phyloP scores from a whole-genome alignment of 176 grass and related monocot species.

The Pontederia crassipes region DNA sequence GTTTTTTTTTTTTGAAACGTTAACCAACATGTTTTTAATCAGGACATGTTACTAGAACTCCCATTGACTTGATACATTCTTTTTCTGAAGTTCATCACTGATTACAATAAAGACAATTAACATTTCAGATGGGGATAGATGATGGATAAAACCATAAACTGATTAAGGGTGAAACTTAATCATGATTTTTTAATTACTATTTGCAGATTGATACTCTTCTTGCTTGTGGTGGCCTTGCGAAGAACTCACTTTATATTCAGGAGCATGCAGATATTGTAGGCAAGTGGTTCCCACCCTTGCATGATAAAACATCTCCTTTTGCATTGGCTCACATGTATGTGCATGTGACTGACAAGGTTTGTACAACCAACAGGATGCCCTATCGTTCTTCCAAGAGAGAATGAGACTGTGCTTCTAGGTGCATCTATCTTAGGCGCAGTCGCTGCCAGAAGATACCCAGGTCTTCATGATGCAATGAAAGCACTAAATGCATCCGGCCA shows the following conservation, averaged over 20 bases:
- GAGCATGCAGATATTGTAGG: slow-evolving; percentile 84
- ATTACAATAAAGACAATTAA: too few relatives aligned
- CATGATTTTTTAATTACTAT: slow-evolving; percentile 9
- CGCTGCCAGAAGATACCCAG: slow-evolving; percentile 57
- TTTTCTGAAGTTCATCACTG: too few relatives aligned
- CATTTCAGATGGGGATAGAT: background rate
- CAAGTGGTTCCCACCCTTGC: slow-evolving; percentile 17
- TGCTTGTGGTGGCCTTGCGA: slow-evolving; percentile 77
- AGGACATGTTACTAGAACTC: too few relatives aligned
- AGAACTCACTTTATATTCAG: slow-evolving; percentile 83
- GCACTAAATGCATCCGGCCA: slow-evolving; percentile 74
- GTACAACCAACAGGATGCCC: slow-evolving; percentile 39
- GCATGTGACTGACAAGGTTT: slow-evolving; percentile 4
- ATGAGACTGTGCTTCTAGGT: slow-evolving; percentile 83
- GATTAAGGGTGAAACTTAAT: background rate
- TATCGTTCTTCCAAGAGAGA: slow-evolving; percentile 90
- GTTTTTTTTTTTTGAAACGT: too few relatives aligned
- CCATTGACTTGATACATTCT: too few relatives aligned
- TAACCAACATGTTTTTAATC: too few relatives aligned
- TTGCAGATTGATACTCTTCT: slow-evolving; percentile 82
- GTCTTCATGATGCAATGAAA: slow-evolving; percentile 74
- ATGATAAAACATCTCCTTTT: background rate
- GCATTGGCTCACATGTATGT: too few relatives aligned
- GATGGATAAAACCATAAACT: background rate
- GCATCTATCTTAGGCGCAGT: slow-evolving; percentile 84